Percentiles rank a stretch among this genome's conserved stretches.
These are phyloP conservation scores for Lignosus rhinocerotis DNA, from an alignment of 1,284 basidiomycete species.

Conservation along the genomic window DNA sequence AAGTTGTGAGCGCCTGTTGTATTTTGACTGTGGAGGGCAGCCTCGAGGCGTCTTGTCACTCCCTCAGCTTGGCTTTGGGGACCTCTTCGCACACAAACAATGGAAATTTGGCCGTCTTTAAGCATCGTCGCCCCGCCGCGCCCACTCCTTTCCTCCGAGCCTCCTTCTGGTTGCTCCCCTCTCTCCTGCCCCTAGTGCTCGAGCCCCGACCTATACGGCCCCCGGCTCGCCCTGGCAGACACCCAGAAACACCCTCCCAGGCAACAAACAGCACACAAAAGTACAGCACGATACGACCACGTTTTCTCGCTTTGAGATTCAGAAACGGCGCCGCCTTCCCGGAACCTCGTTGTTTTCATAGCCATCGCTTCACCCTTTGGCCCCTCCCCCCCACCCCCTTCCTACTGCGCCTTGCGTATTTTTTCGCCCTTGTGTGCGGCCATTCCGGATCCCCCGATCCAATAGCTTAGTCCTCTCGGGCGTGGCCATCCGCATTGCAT, in stretches of 20 bases:
- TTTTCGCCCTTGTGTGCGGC: not conserved
- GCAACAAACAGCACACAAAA: slow-evolving; percentile 10
- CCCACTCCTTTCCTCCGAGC: slow-evolving; percentile 16
- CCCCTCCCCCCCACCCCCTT: not conserved
- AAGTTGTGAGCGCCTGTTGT: slow-evolving; percentile 1
- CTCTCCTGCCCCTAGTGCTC: slow-evolving; percentile 1
- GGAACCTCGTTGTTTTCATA: slow-evolving; percentile 31
- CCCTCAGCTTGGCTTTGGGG: slow-evolving; percentile 18
- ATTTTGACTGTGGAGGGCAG: slow-evolving; percentile 13
- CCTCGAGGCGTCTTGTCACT: slow-evolving; percentile 14
- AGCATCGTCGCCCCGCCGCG: not conserved
- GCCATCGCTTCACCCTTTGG: slow-evolving; percentile 18
- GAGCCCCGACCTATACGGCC: slow-evolving; percentile 17
- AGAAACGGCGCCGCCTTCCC: slow-evolving; percentile 20
- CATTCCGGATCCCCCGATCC: not conserved
- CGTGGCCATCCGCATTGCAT: not conserved
- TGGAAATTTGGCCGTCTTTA: slow-evolving; percentile 22
- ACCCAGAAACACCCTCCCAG: slow-evolving; percentile 2
- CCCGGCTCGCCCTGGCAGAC: slow-evolving; percentile 8
- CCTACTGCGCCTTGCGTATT: not conserved
- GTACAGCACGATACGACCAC: slow-evolving; percentile 17
- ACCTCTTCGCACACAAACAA: slow-evolving; percentile 24
- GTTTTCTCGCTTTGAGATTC: slow-evolving; percentile 8
- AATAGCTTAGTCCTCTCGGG: slow-evolving; percentile 11
- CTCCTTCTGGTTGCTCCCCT: slow-evolving; percentile 19